Evolutionary conservation across 148 eudicot species (phyloP).

Genomic region (Rhododendron simsii): DNA sequence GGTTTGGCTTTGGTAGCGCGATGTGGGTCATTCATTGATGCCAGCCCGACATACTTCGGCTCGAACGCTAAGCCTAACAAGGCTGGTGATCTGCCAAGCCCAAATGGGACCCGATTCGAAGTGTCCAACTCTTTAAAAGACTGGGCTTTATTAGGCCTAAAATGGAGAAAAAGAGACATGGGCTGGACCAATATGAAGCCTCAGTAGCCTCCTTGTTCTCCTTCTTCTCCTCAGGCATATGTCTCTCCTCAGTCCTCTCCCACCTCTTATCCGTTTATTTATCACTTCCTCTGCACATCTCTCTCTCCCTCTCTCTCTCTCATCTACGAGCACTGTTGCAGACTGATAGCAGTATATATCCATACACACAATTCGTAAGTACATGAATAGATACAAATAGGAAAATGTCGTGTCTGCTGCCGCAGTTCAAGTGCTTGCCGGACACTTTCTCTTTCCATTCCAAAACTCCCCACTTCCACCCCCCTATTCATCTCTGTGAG

Average conservation of each 20-base stretch:
- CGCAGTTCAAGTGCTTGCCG: constrained; percentile 49
- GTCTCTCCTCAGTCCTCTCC: neutral
- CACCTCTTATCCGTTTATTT: neutral
- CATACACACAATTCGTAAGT: neutral
- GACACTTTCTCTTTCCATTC: constrained; percentile 32
- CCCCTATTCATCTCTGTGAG: constrained; percentile 23
- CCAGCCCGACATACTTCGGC: too few species aligned
- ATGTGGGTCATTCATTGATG: too few species aligned
- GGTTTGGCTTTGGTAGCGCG: too few species aligned
- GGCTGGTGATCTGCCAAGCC: neutral
- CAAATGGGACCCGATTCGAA: neutral
- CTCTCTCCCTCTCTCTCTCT: neutral
- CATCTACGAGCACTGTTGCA: neutral
- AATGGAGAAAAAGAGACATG: neutral
- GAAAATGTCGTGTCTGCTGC: constrained; percentile 44
- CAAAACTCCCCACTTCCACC: constrained; percentile 25
- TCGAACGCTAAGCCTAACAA: too few species aligned
- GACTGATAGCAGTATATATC: neutral
- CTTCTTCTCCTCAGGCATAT: neutral
- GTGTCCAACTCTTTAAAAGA: neutral
- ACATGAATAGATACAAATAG: constrained; percentile 4
- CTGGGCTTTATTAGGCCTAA: neutral
- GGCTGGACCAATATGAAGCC: neutral
- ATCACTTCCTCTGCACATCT: too few species aligned
- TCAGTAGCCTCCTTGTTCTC: neutral